Evolutionary conservation across 176 grass and related monocot species (phyloP).

Genomic region (Juncus inflexus): DNA sequence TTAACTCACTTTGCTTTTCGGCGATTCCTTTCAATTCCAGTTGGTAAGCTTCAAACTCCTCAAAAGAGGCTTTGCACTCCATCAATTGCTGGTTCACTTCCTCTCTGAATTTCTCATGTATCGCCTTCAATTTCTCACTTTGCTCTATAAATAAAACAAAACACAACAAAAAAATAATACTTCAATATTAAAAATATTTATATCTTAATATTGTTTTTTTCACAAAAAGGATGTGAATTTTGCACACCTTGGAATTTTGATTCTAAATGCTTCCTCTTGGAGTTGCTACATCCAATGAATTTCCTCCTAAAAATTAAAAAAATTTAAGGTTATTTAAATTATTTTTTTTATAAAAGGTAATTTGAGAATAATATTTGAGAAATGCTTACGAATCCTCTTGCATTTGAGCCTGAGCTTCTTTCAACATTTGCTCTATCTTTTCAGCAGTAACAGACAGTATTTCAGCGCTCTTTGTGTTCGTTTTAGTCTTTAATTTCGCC

Average conservation of each 20-base stretch:
- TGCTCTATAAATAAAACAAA: conserved; percentile 45
- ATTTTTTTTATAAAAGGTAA: conserved; percentile 23
- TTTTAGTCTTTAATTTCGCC: conserved; percentile 67
- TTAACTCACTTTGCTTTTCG: conserved; percentile 75
- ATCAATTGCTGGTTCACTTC: conserved; percentile 66
- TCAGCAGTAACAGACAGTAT: conserved; percentile 64
- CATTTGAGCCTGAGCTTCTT: conserved; percentile 60
- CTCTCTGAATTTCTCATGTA: conserved; percentile 83
- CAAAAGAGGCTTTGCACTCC: conserved; percentile 53
- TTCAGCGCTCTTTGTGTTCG: conserved; percentile 58
- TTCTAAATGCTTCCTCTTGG: conserved; percentile 74
- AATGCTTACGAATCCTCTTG: conserved; percentile 77
- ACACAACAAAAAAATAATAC: conserved; percentile 9
- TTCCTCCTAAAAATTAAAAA: conserved; percentile 54
- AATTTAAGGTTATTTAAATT: conserved; percentile 27
- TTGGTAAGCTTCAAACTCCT: conserved; percentile 66
- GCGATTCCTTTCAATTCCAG: conserved; percentile 65
- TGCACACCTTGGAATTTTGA: conserved; percentile 79
- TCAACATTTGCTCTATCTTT: conserved; percentile 54
- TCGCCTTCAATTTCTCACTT: conserved; percentile 57
- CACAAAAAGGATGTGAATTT: neutral
- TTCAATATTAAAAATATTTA: conserved; percentile 19
- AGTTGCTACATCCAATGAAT: conserved; percentile 56
- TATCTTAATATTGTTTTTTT: neutral
- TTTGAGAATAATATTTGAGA: neutral